Base-by-base conservation (phyloP, 1,284 basidiomycete genomes). In the Amylostereum chailletii region DNA sequence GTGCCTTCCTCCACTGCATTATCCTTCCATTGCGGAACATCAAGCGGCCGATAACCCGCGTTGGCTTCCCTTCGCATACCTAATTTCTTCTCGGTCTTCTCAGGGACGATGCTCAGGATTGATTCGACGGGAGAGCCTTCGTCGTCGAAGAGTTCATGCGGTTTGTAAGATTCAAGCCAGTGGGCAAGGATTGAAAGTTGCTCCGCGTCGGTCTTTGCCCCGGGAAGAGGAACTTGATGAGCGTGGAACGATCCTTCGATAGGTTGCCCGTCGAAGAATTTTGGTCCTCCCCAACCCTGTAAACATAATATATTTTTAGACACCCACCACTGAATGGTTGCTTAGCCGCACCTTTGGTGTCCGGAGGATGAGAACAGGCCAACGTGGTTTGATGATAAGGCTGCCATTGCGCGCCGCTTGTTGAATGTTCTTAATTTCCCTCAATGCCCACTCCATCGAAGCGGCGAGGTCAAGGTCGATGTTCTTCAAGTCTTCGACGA, bases 361-460 rank as follows among this genome's bases (percentile, higher is more conserved):
- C 42, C 89, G 79, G 48, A 94, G 70, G 59, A 93, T 79, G 55
- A 94, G 71, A 60, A 94, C 76, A 3, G 91, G 91, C 88, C 88
- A 94, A 43, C 88, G 76, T 11, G 91, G 90, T 67, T 93, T 93
- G 41, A 81, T 70, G 54, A 90, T 81, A 4, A 90, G 81, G 7
- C 81, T 76, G 1, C 86, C 88, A 7, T 67, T 70, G 38, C 90
- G 78, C 5, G 92, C 91, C 1, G 86, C 86, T 0, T 65, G 63
- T 64, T 95, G 91, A 47, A 94, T 93, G 57, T 75, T 79, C 57
- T 69, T 74, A 57, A 92, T 91, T 65, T 90, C 86, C 9, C 60
- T 62, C n/a, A 86, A 66, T 1, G 86, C 87, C 89, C 90, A 94
- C 51, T 88, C 82, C 68, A 94, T 75, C 9, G 86, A 83, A 0